Percentiles rank a stretch among this genome's conserved stretches.
These are phyloP conservation scores for Lentinula edodes DNA, from an alignment of 768 basidiomycete species.

Conservation along the genomic window DNA sequence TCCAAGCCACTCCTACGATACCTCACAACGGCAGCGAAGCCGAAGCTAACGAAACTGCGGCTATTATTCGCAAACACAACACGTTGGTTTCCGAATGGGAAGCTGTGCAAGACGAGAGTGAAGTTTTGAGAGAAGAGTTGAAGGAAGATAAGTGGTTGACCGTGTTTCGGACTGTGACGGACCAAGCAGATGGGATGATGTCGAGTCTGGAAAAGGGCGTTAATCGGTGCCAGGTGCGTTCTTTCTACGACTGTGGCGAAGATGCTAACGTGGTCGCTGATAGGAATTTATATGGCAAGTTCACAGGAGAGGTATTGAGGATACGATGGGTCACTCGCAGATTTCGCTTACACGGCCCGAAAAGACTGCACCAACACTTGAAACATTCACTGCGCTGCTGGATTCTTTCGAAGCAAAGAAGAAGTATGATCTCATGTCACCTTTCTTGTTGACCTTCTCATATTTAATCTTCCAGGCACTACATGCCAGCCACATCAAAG, in stretches of 20 bases:
- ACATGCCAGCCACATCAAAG: conserved; percentile 89
- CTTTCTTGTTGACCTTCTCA: conserved; percentile 7
- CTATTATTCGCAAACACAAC: conserved; percentile 69
- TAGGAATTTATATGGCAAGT: conserved; percentile 88
- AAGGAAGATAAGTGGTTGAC: conserved; percentile 97
- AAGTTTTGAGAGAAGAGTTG: conserved; percentile 82
- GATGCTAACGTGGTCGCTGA: background rate
- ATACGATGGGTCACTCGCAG: conserved; percentile 30
- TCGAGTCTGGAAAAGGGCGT: conserved; percentile 90
- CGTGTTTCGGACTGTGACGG: conserved; percentile 88
- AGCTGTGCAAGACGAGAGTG: conserved; percentile 70
- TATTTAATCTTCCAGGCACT: conserved; percentile 55
- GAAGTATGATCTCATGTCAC: conserved; percentile 44
- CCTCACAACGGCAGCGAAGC: conserved; percentile 25
- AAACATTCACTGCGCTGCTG: conserved; percentile 59
- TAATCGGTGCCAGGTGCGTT: conserved; percentile 76
- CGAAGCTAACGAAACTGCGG: conserved; percentile 32
- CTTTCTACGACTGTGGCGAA: conserved; percentile 4
- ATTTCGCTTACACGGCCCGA: conserved; percentile 47
- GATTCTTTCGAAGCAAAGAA: conserved; percentile 86
- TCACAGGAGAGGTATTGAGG: conserved; percentile 47
- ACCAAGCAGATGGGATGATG: conserved; percentile 99
- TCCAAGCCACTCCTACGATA: conserved; percentile 46
- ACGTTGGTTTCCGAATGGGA: conserved; percentile 78
- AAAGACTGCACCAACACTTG: conserved; percentile 46